Conservation (phyloP, 345 rosid species). For the Hirschfeldia incana region DNA sequence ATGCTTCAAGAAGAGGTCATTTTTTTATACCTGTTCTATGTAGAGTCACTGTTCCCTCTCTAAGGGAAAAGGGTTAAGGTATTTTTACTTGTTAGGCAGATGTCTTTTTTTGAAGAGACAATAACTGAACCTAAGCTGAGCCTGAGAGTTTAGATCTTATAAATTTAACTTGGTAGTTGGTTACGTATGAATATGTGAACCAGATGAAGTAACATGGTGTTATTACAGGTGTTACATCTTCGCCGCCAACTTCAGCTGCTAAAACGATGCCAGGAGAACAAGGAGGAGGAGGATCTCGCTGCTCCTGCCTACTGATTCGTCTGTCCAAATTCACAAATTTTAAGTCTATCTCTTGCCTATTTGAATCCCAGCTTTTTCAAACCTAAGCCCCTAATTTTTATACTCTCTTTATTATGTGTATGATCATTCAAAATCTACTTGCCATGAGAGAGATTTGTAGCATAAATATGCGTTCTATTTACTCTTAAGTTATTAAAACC, state of each 20-base stretch:
- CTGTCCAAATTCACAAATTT: not conserved
- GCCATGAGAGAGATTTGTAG: not conserved
- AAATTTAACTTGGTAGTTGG: not conserved
- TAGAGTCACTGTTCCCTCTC: not conserved
- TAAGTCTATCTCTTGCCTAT: not conserved
- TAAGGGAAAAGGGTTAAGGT: not conserved
- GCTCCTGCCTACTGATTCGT: conserved; percentile 31
- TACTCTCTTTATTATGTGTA: conserved; percentile 11
- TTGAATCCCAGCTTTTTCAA: not conserved
- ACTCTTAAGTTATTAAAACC: not conserved
- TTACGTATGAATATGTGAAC: not conserved
- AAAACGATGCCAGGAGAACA: conserved; percentile 77
- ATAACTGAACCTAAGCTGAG: not conserved
- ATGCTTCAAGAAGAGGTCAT: conserved; percentile 93
- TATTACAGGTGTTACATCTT: conserved; percentile 66
- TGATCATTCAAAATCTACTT: not conserved
- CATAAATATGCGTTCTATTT: not conserved
- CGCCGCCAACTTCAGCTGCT: conserved; percentile 72
- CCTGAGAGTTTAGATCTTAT: not conserved
- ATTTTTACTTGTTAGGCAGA: not conserved
- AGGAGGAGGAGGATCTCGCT: conserved; percentile 65
- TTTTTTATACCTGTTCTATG: not conserved
- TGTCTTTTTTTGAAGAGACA: not conserved
- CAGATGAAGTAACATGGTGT: not conserved
- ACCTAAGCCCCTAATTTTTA: not conserved